phyloP scores from a whole-genome alignment of 495 filamentous ascomycete species.

The Neurospora sp. region DNA sequence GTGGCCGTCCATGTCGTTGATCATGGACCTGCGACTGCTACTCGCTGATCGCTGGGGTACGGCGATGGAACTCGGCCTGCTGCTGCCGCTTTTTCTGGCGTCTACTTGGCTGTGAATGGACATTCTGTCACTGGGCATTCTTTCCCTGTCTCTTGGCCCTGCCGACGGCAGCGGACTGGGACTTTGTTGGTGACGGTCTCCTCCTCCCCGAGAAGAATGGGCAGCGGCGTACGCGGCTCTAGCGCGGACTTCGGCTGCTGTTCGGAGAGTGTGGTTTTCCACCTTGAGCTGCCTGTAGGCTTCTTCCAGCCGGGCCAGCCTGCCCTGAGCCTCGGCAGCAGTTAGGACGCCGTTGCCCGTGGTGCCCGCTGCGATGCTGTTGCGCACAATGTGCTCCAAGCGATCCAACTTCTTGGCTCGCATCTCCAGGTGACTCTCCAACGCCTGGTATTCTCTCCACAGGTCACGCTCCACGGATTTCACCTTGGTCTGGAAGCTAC shows the following conservation, averaged over 20 bases:
- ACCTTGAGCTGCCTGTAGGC: slow-evolving; percentile 76
- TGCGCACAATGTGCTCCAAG: slow-evolving; percentile 63
- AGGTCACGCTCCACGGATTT: slow-evolving; percentile 78
- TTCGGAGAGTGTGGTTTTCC: slow-evolving; percentile 66
- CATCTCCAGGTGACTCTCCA: slow-evolving; percentile 69
- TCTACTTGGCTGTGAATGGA: slow-evolving; percentile 15
- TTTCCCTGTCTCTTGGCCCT: slow-evolving; percentile 29
- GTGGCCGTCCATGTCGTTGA: background rate
- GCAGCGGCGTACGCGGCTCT: slow-evolving; percentile 20
- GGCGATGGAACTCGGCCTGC: slow-evolving; percentile 20
- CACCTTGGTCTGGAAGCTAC: slow-evolving; percentile 70
- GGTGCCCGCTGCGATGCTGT: slow-evolving; percentile 34
- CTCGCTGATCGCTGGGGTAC: slow-evolving; percentile 1
- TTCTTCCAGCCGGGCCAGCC: slow-evolving; percentile 62
- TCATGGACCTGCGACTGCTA: background rate
- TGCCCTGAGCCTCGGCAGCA: slow-evolving; percentile 32
- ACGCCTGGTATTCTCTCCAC: slow-evolving; percentile 76
- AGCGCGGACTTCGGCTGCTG: slow-evolving; percentile 35
- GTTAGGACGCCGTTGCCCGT: slow-evolving; percentile 18
- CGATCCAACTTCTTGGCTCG: slow-evolving; percentile 81
- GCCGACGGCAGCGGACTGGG: slow-evolving; percentile 41
- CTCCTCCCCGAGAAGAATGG: slow-evolving; percentile 15
- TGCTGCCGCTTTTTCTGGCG: slow-evolving; percentile 21
- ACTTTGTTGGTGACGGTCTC: slow-evolving; percentile 23
- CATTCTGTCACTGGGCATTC: slow-evolving; percentile 20